These are phyloP conservation scores for Ustilago curta DNA, from an alignment of 1,284 basidiomycete genomes.

Conservation along the genomic window DNA sequence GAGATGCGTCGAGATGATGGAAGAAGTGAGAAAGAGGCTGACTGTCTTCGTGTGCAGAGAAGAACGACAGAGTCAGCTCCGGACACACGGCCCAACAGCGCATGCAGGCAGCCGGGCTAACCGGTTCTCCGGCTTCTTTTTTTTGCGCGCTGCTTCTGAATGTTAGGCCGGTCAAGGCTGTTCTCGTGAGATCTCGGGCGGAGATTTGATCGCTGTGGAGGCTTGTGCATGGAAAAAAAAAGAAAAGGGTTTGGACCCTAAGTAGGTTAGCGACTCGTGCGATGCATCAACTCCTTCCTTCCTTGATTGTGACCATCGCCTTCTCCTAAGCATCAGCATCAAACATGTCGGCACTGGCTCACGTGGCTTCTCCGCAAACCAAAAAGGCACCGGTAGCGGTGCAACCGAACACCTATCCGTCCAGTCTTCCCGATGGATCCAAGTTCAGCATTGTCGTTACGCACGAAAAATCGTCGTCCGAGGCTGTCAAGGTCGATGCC, in stretches of 20 bases:
- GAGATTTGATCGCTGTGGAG: not conserved
- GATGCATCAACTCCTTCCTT: too few species aligned
- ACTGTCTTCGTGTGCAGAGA: not conserved
- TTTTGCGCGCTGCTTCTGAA: not conserved
- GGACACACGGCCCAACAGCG: not conserved
- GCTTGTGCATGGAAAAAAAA: not conserved
- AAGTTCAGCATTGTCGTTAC: slow-evolving; percentile 44
- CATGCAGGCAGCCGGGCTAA: slow-evolving; percentile 1
- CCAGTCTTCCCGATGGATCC: slow-evolving; percentile 40
- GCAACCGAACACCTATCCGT: slow-evolving; percentile 22
- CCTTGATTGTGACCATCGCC: not conserved
- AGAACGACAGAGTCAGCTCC: not conserved
- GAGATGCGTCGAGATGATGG: slow-evolving; percentile 1
- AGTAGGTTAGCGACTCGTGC: too few species aligned
- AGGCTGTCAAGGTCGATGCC: not conserved
- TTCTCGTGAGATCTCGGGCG: too few species aligned
- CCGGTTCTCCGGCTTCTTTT: not conserved
- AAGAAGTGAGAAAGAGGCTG: not conserved
- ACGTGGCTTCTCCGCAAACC: slow-evolving; percentile 39
- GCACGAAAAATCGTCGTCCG: slow-evolving; percentile 19
- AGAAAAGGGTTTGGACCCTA: slow-evolving; percentile 3
- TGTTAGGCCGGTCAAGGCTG: not conserved
- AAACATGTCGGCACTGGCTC: slow-evolving; percentile 44
- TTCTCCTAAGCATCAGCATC: not conserved
- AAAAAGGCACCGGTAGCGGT: slow-evolving; percentile 35